These are phyloP conservation scores for Thelonectria discophora DNA, from an alignment of 2,329 filamentous ascomycete genomes.

Conservation along the genomic window DNA sequence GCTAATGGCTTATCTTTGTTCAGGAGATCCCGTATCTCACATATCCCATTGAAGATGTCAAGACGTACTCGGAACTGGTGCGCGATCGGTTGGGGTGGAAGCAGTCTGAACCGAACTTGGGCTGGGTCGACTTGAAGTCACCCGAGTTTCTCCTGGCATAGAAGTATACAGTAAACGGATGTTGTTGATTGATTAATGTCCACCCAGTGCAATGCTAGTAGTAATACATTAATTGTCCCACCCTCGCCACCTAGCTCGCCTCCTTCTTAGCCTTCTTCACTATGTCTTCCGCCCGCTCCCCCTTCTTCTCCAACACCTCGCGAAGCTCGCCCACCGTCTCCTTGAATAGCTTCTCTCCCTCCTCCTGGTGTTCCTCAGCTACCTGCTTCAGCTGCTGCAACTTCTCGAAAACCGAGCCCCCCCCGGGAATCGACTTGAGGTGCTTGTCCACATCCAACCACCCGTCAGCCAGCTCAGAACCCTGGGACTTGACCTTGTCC, in stretches of 20 bases:
- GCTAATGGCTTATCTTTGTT: neutral
- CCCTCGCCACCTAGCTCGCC: slow-evolving; percentile 44
- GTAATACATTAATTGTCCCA: neutral
- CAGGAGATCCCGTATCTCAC: slow-evolving; percentile 36
- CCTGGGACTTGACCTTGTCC: slow-evolving; percentile 57
- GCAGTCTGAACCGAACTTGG: slow-evolving; percentile 51
- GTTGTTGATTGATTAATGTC: too few relatives aligned
- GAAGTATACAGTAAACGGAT: neutral
- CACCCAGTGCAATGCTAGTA: neutral
- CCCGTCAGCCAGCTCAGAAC: slow-evolving; percentile 48
- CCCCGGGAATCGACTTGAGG: slow-evolving; percentile 71
- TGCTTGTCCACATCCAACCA: slow-evolving; percentile 67
- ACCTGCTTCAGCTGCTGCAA: slow-evolving; percentile 71
- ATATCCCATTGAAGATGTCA: slow-evolving; percentile 50
- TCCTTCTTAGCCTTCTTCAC: slow-evolving; percentile 63
- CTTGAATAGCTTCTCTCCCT: slow-evolving; percentile 74
- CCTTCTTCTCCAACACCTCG: slow-evolving; percentile 69
- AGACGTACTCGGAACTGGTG: slow-evolving; percentile 48
- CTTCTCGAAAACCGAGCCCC: slow-evolving; percentile 71
- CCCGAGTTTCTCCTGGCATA: slow-evolving; percentile 42
- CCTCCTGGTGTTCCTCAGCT: slow-evolving; percentile 72
- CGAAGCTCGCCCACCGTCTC: slow-evolving; percentile 74
- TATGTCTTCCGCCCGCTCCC: slow-evolving; percentile 66
- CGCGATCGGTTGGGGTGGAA: slow-evolving; percentile 51
- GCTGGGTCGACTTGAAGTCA: slow-evolving; percentile 51